Evolutionary conservation across 2,329 filamentous ascomycete genomes (phyloP).

Genomic region (Furcasterigmium sp.): DNA sequence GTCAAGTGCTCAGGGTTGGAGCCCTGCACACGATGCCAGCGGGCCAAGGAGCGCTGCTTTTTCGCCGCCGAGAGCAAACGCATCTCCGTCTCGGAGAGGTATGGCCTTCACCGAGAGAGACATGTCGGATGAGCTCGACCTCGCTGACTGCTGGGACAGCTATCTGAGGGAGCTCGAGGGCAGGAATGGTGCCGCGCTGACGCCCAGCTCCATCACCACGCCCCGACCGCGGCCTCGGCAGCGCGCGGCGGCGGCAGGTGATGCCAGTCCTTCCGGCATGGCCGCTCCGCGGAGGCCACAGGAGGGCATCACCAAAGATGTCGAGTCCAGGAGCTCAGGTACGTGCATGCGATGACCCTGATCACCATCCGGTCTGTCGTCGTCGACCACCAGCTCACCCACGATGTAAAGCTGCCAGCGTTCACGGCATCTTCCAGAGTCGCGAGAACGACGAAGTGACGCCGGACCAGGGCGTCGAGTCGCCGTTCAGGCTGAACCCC

Average conservation of each 20-base stretch:
- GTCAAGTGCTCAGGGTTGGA: conserved; percentile 16
- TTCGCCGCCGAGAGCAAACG: conserved; percentile 14
- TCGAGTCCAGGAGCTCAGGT: too few relatives aligned
- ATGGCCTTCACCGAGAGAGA: too few relatives aligned
- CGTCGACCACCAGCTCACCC: too few relatives aligned
- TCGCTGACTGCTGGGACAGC: background rate
- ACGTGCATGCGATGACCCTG: too few relatives aligned
- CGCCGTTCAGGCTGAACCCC: conserved; percentile 17
- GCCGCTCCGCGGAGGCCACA: background rate
- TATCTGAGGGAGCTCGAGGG: conserved; percentile 12
- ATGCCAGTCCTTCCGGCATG: background rate
- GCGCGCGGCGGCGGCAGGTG: background rate
- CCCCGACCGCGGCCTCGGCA: background rate
- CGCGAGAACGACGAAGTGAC: too few relatives aligned
- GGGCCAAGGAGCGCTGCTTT: conserved; percentile 13
- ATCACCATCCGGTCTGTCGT: too few relatives aligned
- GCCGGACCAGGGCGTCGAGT: conserved; percentile 4
- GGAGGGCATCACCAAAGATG: background rate
- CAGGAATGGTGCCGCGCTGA: background rate
- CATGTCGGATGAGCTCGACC: background rate
- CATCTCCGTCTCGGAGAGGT: conserved; percentile 16
- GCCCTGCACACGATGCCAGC: conserved; percentile 14
- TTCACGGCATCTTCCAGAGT: too few relatives aligned
- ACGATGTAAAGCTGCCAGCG: too few relatives aligned
- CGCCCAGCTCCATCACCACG: background rate